Evolutionary conservation across 495 filamentous ascomycete genomes (phyloP).

Genomic region (Staphylotrichum longicolle): DNA sequence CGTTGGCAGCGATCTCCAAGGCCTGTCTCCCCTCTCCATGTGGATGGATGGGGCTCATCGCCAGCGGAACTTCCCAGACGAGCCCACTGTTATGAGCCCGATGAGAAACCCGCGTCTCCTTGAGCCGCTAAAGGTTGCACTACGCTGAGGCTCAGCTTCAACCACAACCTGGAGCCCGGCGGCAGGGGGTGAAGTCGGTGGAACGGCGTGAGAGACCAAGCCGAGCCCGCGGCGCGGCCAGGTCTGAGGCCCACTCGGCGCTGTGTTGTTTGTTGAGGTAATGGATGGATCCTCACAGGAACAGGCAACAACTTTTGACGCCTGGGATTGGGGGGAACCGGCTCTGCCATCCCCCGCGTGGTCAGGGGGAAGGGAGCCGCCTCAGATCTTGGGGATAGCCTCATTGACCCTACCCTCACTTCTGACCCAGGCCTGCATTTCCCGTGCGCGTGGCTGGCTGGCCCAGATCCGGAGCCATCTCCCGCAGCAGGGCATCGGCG

Average conservation of each 20-base stretch:
- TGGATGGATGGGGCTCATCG: no score
- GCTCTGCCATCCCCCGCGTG: neutral
- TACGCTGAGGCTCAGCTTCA: constrained; percentile 4
- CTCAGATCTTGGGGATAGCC: neutral
- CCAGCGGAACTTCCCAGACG: no score
- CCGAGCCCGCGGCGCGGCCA: constrained; percentile 2
- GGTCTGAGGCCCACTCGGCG: neutral
- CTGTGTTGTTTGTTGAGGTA: neutral
- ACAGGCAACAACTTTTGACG: constrained; percentile 17
- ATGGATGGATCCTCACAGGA: constrained; percentile 8
- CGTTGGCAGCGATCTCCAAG: no score
- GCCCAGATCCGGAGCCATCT: neutral
- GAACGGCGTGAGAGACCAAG: neutral
- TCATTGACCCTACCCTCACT: neutral
- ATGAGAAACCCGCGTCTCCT: neutral
- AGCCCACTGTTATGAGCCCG: neutral
- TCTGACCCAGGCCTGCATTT: neutral
- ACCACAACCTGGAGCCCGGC: neutral
- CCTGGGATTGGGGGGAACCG: constrained; percentile 1
- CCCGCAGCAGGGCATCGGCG: constrained; percentile 4
- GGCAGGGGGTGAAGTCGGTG: neutral
- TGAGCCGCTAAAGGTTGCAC: neutral
- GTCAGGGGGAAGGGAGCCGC: neutral
- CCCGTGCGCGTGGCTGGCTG: neutral
- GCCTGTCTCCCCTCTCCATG: no score